Percentiles rank a stretch among this genome's conserved stretches.
phyloP scores from a whole-genome alignment of 2,329 filamentous ascomycete genomes.

The Curvularia lunata region DNA sequence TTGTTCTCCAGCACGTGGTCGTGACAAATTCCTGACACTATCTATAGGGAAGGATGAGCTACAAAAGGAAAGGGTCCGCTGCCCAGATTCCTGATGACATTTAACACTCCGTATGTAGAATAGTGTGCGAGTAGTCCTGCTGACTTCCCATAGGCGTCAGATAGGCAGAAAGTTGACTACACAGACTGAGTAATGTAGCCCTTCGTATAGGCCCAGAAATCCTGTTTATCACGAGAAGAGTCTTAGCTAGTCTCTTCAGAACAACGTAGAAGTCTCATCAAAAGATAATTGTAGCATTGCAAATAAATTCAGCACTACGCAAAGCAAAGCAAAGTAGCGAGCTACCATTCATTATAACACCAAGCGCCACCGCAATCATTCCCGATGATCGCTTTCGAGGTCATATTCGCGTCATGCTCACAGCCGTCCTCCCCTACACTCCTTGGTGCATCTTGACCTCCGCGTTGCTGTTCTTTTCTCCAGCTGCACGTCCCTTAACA shows the following conservation, averaged over 20 bases:
- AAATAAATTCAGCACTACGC: conserved; percentile 1
- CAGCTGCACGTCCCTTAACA: conserved; percentile 25
- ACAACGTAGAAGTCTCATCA: neutral
- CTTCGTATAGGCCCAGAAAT: neutral
- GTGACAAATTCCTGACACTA: neutral
- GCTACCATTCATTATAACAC: conserved; percentile 1
- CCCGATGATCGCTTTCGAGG: conserved; percentile 26
- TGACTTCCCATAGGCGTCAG: neutral
- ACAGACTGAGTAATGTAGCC: too few relatives aligned
- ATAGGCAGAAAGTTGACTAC: neutral
- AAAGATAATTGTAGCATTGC: neutral
- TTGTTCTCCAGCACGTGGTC: neutral
- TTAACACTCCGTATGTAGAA: neutral
- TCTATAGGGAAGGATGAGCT: neutral
- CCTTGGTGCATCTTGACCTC: conserved; percentile 52
- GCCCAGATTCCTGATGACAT: neutral
- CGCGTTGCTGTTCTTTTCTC: conserved; percentile 21
- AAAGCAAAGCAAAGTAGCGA: conserved; percentile 9
- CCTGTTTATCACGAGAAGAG: neutral
- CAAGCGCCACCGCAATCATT: conserved; percentile 23
- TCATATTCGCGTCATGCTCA: conserved; percentile 1
- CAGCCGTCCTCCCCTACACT: conserved; percentile 32
- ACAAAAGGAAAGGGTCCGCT: neutral
- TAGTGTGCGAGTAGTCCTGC: too few relatives aligned
- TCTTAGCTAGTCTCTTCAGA: neutral